Percentiles rank a stretch among this genome's conserved stretches.
Conservation (phyloP, 306 rosid species). For the Cotoneaster glaucophyllus region DNA sequence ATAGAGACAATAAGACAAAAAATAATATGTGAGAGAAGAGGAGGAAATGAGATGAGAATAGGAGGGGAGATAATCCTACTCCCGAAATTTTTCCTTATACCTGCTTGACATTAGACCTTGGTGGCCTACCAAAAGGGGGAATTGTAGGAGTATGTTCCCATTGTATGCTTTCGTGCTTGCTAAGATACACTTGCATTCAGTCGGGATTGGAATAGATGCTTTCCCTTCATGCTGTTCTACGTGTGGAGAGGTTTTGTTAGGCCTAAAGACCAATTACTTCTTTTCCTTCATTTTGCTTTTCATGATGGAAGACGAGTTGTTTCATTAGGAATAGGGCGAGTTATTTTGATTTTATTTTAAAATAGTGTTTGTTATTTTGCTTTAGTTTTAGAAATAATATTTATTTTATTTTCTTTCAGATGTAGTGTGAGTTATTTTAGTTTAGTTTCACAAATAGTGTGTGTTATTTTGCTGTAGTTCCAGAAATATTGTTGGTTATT, state of each 20-base stretch:
- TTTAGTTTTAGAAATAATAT: no score
- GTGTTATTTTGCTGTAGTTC: no score
- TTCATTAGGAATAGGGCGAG: neutral
- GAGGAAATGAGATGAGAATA: no score
- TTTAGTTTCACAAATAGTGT: no score
- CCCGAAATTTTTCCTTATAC: slow-evolving; percentile 98
- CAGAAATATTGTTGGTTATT: no score
- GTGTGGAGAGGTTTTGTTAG: neutral
- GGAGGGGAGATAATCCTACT: no score
- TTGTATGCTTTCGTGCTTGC: neutral
- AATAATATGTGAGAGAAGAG: no score
- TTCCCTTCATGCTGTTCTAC: neutral
- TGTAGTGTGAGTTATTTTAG: no score
- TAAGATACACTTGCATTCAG: neutral
- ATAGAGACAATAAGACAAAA: no score
- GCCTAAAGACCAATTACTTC: neutral
- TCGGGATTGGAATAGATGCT: neutral
- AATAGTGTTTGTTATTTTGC: no score
- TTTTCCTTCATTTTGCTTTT: neutral
- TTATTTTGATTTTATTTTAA: no score
- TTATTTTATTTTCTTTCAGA: no score
- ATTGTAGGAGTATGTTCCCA: slow-evolving; percentile 73
- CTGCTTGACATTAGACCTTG: slow-evolving; percentile 85
- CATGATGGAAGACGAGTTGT: neutral
- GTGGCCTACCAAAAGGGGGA: slow-evolving; percentile 94